A percentile compares a stretch with the other conserved stretches of the same genome.
phyloP scores from a whole-genome alignment of 345 rosid species.

The Arabis hirsuta region DNA sequence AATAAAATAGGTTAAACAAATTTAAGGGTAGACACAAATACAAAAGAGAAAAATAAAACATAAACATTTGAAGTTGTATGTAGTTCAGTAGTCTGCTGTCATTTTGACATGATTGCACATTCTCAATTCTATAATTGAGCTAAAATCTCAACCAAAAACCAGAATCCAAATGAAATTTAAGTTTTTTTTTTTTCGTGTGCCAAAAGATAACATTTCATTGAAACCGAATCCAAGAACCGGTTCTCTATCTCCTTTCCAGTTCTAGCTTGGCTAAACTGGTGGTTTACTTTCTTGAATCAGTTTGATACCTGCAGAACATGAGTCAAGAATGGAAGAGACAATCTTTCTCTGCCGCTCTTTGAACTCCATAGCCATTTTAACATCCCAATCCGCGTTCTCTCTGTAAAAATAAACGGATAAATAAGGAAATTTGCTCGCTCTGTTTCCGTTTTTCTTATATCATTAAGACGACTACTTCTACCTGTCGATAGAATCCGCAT shows the following conservation, averaged over 20 bases:
- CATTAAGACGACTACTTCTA: constrained; percentile 29
- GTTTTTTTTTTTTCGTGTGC: too few relatives aligned
- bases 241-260: constrained; percentile 12
- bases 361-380: constrained; percentile 60
- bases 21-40: too few relatives aligned
- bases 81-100: too few relatives aligned
- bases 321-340: constrained; percentile 66
- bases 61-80: too few relatives aligned
- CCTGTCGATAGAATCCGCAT: constrained; percentile 53
- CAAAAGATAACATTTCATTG: neutral
- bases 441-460: neutral
- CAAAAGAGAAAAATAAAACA: too few relatives aligned
- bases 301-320: constrained; percentile 67
- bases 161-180: too few relatives aligned
- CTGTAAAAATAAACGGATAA: constrained; percentile 45
- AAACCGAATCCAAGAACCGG: constrained; percentile 14
- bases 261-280: constrained; percentile 26
- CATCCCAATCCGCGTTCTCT: constrained; percentile 61
- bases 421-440: neutral
- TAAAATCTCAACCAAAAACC: neutral
- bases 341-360: constrained; percentile 68
- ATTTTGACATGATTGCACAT: too few relatives aligned
- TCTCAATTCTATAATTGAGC: neutral
- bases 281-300: constrained; percentile 54
- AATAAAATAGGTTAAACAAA: too few relatives aligned